These are phyloP conservation scores for Nemania sp. DNA, from an alignment of 2,329 filamentous ascomycete species.

Conservation along the genomic window DNA sequence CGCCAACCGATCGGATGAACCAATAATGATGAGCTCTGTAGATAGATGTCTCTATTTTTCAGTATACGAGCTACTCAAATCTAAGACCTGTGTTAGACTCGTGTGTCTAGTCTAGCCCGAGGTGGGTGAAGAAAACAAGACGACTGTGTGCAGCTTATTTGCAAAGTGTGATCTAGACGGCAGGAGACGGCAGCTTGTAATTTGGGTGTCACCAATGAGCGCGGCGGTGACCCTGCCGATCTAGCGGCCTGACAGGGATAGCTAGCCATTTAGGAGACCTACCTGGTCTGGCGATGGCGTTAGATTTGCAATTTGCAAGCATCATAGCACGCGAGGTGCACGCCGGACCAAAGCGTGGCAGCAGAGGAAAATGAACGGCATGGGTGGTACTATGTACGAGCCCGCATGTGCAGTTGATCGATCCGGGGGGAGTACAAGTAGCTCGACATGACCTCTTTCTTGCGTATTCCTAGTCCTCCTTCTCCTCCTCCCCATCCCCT, in stretches of 20 bases:
- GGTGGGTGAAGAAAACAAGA: not conserved
- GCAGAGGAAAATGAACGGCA: not conserved
- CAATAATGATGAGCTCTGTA: slow-evolving; percentile 26
- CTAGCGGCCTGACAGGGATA: slow-evolving; percentile 14
- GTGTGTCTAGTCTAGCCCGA: not conserved
- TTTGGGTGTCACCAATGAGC: slow-evolving; percentile 24
- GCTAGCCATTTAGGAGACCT: slow-evolving; percentile 2
- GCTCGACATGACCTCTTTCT: slow-evolving; percentile 7
- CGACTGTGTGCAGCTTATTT: not conserved
- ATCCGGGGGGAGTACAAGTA: slow-evolving; percentile 27
- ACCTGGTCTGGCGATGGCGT: slow-evolving; percentile 1
- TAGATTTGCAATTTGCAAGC: slow-evolving; percentile 12
- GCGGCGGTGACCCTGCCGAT: slow-evolving; percentile 9
- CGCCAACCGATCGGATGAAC: slow-evolving; percentile 9
- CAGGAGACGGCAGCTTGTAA: slow-evolving; percentile 15
- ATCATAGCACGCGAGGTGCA: slow-evolving; percentile 28
- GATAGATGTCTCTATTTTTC: not conserved
- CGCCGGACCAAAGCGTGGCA: slow-evolving; percentile 1
- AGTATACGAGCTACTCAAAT: no score
- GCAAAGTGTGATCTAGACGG: slow-evolving; percentile 9
- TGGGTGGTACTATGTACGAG: not conserved
- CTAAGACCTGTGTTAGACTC: not conserved
- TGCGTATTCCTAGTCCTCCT: not conserved
- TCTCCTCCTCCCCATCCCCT: slow-evolving; percentile 12
- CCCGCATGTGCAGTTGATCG: slow-evolving; percentile 9